phyloP scores from a whole-genome alignment of 2,329 filamentous ascomycete genomes.

The Calonectria multiphialidica region DNA sequence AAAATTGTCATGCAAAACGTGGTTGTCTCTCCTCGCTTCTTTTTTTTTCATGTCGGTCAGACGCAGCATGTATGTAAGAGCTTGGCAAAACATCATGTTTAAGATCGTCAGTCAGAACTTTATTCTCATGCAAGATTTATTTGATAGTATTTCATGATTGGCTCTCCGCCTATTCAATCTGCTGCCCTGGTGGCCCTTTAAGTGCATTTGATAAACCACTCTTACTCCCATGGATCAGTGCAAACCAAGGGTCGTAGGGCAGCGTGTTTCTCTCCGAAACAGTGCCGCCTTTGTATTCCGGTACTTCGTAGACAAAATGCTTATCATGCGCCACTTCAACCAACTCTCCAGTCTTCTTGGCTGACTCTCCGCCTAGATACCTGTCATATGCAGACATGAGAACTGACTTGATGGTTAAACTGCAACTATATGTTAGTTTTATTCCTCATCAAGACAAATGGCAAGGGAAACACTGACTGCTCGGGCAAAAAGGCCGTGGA shows the following conservation, averaged over 20 bases:
- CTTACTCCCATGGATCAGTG: conserved; percentile 2
- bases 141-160: neutral
- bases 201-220: conserved; percentile 11
- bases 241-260: conserved; percentile 19
- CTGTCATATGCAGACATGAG: conserved; percentile 17
- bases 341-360: conserved; percentile 3
- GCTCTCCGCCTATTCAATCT: neutral
- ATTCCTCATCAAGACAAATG: too few relatives aligned
- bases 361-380: neutral
- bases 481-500: conserved; percentile 8
- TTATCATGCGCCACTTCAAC: conserved; percentile 19
- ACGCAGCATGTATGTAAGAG: neutral
- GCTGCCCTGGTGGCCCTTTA: neutral
- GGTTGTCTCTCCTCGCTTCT: too few relatives aligned
- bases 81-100: neutral
- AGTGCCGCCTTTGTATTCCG: conserved; percentile 14
- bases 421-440: neutral
- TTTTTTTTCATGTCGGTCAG: neutral
- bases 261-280: conserved; percentile 12
- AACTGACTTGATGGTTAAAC: neutral
- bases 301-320: conserved; percentile 21
- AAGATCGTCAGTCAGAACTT: neutral
- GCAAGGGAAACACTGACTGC: neutral
- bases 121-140: neutral
- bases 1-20: neutral